These are phyloP conservation scores for Thozetella sp. DNA, from an alignment of 495 filamentous ascomycete genomes.

Conservation along the genomic window DNA sequence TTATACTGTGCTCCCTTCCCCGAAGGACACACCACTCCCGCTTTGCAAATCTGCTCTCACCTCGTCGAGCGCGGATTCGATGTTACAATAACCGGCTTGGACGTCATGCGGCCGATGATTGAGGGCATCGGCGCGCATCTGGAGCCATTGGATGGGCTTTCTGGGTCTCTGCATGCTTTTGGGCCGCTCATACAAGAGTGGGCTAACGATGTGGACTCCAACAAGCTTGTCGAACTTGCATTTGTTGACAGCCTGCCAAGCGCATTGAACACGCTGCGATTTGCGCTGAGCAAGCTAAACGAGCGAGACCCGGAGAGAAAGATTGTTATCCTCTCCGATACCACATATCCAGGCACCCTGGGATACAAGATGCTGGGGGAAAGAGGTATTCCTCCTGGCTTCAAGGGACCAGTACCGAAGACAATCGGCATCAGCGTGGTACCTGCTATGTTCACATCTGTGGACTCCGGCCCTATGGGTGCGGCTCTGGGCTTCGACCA, in stretches of 20 bases:
- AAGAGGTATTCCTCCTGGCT: not conserved
- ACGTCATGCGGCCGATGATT: not conserved
- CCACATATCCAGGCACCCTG: not conserved
- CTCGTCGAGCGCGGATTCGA: not conserved
- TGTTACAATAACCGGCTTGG: not conserved
- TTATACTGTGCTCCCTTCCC: not conserved
- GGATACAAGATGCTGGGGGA: not conserved
- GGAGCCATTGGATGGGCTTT: not conserved
- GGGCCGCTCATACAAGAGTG: not conserved
- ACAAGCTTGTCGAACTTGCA: not conserved
- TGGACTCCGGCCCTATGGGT: not conserved
- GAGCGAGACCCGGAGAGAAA: not conserved
- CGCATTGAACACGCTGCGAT: not conserved
- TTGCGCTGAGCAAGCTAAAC: not conserved
- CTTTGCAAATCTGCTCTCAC: not conserved
- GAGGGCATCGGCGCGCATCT: not conserved
- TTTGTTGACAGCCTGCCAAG: not conserved
- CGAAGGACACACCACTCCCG: not conserved
- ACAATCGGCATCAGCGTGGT: not conserved
- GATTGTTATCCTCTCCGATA: not conserved
- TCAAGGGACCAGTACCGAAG: not conserved
- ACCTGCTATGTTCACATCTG: not conserved
- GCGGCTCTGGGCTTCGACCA: not conserved
- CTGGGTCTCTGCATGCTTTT: not conserved
- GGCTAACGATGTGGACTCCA: not conserved